Conservation (phyloP, 106 monocot genomes). For the Dendrobium huoshanense region DNA sequence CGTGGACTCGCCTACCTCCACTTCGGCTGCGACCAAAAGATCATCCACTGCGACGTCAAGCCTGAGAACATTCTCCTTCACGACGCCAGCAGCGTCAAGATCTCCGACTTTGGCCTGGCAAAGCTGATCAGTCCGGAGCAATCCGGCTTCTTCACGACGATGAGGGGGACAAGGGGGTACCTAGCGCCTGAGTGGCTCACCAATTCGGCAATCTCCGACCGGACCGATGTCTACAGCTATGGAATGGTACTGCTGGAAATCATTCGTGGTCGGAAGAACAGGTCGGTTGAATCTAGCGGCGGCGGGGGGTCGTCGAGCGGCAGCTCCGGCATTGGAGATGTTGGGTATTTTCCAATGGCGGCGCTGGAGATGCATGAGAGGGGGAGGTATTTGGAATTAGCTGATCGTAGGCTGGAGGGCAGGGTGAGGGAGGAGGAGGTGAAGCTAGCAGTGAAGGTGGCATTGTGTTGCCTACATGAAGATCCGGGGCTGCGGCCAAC, state of each 20-base stretch:
- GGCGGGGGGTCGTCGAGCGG: neutral
- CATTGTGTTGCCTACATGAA: conserved; percentile 78
- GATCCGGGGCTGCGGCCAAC: conserved; percentile 51
- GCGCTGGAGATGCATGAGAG: conserved; percentile 77
- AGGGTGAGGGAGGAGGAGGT: conserved; percentile 41
- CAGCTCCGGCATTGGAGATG: neutral
- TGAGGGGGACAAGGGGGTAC: conserved; percentile 88
- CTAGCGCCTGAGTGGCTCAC: conserved; percentile 92
- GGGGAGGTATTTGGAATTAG: conserved; percentile 42
- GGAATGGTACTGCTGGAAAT: conserved; percentile 91
- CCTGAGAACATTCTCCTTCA: conserved; percentile 88
- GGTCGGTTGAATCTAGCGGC: conserved; percentile 5
- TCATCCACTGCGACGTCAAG: conserved; percentile 90
- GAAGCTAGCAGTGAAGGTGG: conserved; percentile 49
- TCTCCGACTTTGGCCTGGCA: conserved; percentile 85
- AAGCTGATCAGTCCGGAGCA: conserved; percentile 75
- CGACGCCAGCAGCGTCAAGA: conserved; percentile 54
- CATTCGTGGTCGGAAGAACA: conserved; percentile 65
- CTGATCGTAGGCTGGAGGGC: conserved; percentile 56
- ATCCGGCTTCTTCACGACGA: conserved; percentile 62
- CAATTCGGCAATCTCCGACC: conserved; percentile 70
- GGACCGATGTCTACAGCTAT: conserved; percentile 91
- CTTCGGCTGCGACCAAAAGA: conserved; percentile 53
- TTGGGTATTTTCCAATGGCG: conserved; percentile 52
- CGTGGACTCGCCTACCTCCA: conserved; percentile 82